Percentiles rank a stretch among this genome's conserved stretches.
Conservation (phyloP, 2,329 filamentous ascomycete species). For the Gaeumannomyces sp. region DNA sequence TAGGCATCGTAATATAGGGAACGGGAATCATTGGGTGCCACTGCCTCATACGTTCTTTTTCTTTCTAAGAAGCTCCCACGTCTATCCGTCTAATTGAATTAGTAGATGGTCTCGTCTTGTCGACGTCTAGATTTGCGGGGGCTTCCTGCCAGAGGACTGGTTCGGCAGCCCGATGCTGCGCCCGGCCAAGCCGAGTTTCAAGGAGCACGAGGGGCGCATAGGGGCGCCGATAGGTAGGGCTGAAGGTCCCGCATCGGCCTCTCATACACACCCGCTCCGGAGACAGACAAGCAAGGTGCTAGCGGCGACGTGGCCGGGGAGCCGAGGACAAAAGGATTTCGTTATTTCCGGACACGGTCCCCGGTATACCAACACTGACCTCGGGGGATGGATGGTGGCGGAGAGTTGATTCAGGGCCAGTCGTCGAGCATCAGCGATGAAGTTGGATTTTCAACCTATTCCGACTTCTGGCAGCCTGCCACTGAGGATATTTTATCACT, state of each 20-base stretch:
- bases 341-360: slow-evolving; percentile 68
- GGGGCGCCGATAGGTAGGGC: slow-evolving; percentile 47
- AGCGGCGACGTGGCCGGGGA: slow-evolving; percentile 38
- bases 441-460: not conserved
- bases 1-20: slow-evolving; percentile 56
- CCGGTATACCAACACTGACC: slow-evolving; percentile 60
- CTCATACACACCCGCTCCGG: slow-evolving; percentile 17
- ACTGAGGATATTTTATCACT: too few relatives aligned
- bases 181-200: slow-evolving; percentile 62
- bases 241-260: slow-evolving; percentile 51
- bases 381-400: slow-evolving; percentile 66
- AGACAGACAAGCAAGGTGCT: slow-evolving; percentile 33
- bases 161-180: slow-evolving; percentile 47
- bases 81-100: slow-evolving; percentile 42
- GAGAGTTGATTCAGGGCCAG: slow-evolving; percentile 60
- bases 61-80: slow-evolving; percentile 36
- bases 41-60: slow-evolving; percentile 59
- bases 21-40: slow-evolving; percentile 65
- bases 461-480: not conserved
- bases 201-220: slow-evolving; percentile 54
- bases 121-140: slow-evolving; percentile 69
- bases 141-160: slow-evolving; percentile 71
- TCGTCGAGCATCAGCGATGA: slow-evolving; percentile 14
- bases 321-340: slow-evolving; percentile 56
- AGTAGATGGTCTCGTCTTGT: slow-evolving; percentile 55